A percentile compares a stretch with the other conserved stretches of the same genome.
Evolutionary conservation across 2,329 filamentous ascomycete species (phyloP).

Genomic region (Dactylellina parvicollis): DNA sequence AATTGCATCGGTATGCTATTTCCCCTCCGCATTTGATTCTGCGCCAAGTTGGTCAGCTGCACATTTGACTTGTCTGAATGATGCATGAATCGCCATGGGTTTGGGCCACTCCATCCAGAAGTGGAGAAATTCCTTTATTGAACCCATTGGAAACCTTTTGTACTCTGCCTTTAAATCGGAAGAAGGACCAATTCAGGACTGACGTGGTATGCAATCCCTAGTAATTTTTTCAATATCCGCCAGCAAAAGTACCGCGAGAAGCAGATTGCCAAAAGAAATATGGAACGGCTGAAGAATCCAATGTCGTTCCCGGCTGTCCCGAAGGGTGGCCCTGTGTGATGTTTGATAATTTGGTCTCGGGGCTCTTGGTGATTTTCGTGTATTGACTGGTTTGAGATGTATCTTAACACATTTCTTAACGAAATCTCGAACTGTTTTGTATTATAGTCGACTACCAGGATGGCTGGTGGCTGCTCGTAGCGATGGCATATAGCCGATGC

Average conservation of each 20-base stretch:
- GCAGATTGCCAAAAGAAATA: constrained; percentile 82
- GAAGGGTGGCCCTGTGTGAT: constrained; percentile 63
- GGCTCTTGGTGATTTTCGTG: constrained; percentile 17
- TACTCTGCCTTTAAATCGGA: not conserved
- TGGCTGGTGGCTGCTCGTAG: constrained; percentile 8
- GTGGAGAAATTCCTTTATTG: constrained; percentile 17
- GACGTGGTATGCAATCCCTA: constrained; percentile 60
- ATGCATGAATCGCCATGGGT: constrained; percentile 37
- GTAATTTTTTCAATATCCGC: constrained; percentile 86
- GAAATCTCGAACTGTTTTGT: constrained; percentile 10
- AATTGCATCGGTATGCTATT: constrained; percentile 15
- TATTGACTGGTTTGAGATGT: constrained; percentile 21
- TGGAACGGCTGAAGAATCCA: constrained; percentile 80
- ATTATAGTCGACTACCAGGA: constrained; percentile 9
- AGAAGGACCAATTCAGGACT: constrained; percentile 13
- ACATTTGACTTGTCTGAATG: constrained; percentile 36
- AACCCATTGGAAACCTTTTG: not conserved
- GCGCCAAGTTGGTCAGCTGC: constrained; percentile 49
- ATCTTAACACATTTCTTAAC: constrained; percentile 21
- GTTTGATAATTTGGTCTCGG: not conserved
- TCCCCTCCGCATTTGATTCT: constrained; percentile 12
- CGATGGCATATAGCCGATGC: constrained; percentile 27
- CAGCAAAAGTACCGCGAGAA: constrained; percentile 79
- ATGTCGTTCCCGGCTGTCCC: constrained; percentile 87
- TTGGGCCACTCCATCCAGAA: constrained; percentile 11